Evolutionary conservation across 352 stramenopile genomes (phyloP), one percentile per base, ranked within the genome.

Genomic region (Aphanomyces invadans): DNA sequence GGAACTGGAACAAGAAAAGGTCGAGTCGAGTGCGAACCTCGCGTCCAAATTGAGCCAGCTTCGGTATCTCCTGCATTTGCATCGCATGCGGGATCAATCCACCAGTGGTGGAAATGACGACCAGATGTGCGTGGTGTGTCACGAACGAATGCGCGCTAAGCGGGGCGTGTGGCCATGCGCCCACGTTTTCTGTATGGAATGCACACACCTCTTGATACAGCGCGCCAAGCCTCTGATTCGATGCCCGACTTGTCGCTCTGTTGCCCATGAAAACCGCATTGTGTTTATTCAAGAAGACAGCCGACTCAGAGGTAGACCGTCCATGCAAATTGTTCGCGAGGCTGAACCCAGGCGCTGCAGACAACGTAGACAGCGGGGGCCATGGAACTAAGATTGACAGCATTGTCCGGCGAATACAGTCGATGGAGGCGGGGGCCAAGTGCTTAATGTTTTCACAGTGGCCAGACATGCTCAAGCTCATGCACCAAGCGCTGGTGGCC

Each of bases 361-460:
- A 15, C 36, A 7, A 42, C 0, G 60, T 73, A 17, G 31, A 28
- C 2, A 39, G 21, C 31, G 48, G 63, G 4, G 81, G 80, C 26
- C 81, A 81, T 62, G 81, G 85, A 0, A 89, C 78, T 3, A 93
- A 93, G 60, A 73, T 92, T 29, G 81, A 92, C 39, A 75, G 79
- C 1, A 76, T 92, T 12, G 65, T 87, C 21, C 64, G 67, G 1
- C 76, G 81, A 49, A 72, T 92, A 17, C 67, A 75, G 19, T 49
- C 70, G 0, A 73, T 93, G 2, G 74, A 78, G 28, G 55, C 79
- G 3, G 74, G 78, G 21, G 81, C 95, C 26, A 97, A 97, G 71
- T 83, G 79, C 33, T 56, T 98, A 29, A 71, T 98, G 3, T 97
- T 98, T 55, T 95, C 83, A 11, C 87, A 97, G 69, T 98, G 90